Base-by-base conservation (phyloP, 495 filamentous ascomycete genomes). In the Jackrogersella multiformis region DNA sequence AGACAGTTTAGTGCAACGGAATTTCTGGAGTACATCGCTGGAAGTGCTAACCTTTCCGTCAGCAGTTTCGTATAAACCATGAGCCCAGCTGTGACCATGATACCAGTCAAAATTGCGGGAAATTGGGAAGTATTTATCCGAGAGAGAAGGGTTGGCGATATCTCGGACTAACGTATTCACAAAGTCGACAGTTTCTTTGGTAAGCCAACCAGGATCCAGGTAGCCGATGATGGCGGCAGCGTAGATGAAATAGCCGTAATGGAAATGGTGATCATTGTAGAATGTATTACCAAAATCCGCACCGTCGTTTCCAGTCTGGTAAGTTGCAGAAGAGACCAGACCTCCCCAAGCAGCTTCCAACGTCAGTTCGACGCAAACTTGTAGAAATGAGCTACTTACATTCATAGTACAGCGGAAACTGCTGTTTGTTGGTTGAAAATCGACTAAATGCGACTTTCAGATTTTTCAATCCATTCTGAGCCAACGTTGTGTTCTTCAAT, bases 241-340 rank as follows among this genome's bases (percentile, higher is more conserved):
- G 61, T 92, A 92, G 74, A 99, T 89, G 78, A 96, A 96, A 76
- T 99, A 97, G 32, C 89, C 87, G 63, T 84, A 86, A 72, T 97
- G 96, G 79, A 99, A 99, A 76, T 99, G 96, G 71, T 98, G 96
- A 72, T 99, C 95, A 72, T 97, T 97, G 82, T 97, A 97, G 64
- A 87, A 87, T 1, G 88, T 88, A 70, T 94, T 93, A 52, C 92
- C 92, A 73, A 94, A 95, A 71, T 96, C 92, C 38, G 77, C 84
- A 6, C 89, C 87, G 5, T 82, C 66, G 68, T 97, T 87, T 8
- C 90, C 86, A 10, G 84, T 92, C n/a, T 76, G 73, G 74, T 96
- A 99, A 6, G 87, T 87, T 1, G 91, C 92, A 5, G 87, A 86
- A 4, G 91, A 94, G 12, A 97, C 91, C 2, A 96, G 80, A 6